Evolutionary conservation across 2,329 filamentous ascomycete species (phyloP).

Genomic region (Trichoderma hamatum): DNA sequence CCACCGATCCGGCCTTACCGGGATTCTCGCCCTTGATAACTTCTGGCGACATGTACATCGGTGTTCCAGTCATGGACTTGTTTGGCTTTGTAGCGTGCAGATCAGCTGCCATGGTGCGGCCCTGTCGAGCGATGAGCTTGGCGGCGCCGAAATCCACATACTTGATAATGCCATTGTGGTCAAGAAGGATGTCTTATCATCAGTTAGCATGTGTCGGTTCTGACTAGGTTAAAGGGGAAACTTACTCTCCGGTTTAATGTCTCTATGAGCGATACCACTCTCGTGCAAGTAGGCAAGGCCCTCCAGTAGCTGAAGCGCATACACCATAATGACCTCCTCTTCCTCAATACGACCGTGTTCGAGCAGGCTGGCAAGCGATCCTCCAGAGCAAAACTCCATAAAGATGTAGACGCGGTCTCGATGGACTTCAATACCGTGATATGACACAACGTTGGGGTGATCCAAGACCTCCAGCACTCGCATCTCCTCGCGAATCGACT

Average conservation of each 20-base stretch:
- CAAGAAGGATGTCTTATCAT: conserved; percentile 82
- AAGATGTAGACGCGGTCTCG: conserved; percentile 99
- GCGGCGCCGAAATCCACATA: conserved; percentile 98
- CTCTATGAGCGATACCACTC: conserved; percentile 87
- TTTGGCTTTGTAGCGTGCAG: conserved; percentile 67
- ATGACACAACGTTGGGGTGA: conserved; percentile 96
- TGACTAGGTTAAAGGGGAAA: conserved; percentile 30
- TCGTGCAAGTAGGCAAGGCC: conserved; percentile 93
- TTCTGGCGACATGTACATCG: conserved; percentile 99
- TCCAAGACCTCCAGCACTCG: conserved; percentile 92
- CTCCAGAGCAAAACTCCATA: conserved; percentile 98
- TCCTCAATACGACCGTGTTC: conserved; percentile 98
- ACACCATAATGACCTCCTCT: conserved; percentile 96
- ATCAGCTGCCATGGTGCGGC: conserved; percentile 74
- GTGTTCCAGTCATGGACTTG: conserved; percentile 94
- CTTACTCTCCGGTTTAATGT: conserved; percentile 96
- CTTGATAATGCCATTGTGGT: conserved; percentile 98
- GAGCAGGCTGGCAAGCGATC: conserved; percentile 83
- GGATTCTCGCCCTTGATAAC: conserved; percentile 88
- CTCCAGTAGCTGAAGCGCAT: conserved; percentile 90
- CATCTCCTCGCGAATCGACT: conserved; percentile 97
- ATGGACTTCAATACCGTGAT: conserved; percentile 97
- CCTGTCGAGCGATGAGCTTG: conserved; percentile 93
- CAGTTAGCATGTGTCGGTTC: conserved; percentile 28
- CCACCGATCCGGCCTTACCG: conserved; percentile 81